Evolutionary conservation across 306 rosid genomes (phyloP), one percentile per base, ranked within the genome.

Genomic region (Citrullus amarus): DNA sequence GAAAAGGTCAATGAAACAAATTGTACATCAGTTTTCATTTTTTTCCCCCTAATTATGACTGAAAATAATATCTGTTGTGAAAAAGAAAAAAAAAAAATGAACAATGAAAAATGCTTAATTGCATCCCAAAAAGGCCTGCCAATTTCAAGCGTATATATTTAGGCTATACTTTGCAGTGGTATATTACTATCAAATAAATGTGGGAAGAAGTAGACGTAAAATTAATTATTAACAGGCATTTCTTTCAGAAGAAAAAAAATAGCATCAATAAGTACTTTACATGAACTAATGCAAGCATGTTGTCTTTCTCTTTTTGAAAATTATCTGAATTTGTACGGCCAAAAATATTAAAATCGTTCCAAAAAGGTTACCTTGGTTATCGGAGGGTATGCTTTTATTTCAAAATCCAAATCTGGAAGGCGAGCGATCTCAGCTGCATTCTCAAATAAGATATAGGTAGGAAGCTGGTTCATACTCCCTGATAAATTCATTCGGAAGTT

Each of bases 381-480:
- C 44, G 86, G 79, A 66, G 90, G 88, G 83, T 82, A 91, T 83
- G 84, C 80, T 79, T 86, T 84, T 57, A 84, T 78, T 81, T 88
- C 91, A 68, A 80, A 85, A 82, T 85, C 89, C 71, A 89, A 79
- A 74, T 84, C 93, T 12, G 98, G 98, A 79, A 86, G 85, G 63
- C 97, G 98, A 54, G 89, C 80, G 81, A 89, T 82, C 83, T 90
- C 98, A 54, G 88, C 75, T 50, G 96, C 96, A 83, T 95, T 88
- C 76, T 90, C 89, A 88, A 90, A 92, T 80, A 94, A 86, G 88
- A 94, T 90, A 82, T 68, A 92, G n/a, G 95, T 79, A 51, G 98
- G 97, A 82, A 92, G 98, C 67, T 92, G 96, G 63, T 82, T 79
- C 95, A 92, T 92, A 89, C 88, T 80, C 62, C 96, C 98, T 95